Conservation (phyloP, 1,284 basidiomycete genomes). For the Malassezia caprae region DNA sequence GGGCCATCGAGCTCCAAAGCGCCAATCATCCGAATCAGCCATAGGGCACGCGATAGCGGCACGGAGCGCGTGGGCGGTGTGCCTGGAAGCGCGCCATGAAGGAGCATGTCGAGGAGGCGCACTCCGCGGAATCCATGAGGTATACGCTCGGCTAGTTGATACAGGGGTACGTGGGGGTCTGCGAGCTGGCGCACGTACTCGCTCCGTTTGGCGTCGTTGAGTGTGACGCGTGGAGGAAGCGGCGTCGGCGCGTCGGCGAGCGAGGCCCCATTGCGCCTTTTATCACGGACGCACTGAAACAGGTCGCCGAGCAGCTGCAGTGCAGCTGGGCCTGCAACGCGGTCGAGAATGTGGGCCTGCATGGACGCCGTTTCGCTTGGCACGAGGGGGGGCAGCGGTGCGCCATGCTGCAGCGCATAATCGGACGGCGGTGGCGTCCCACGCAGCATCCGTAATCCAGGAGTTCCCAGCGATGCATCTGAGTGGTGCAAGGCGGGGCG, state of each 20-base stretch:
- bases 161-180: constrained; percentile 73
- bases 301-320: constrained; percentile 21
- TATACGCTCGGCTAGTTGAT: constrained; percentile 74
- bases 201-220: constrained; percentile 76
- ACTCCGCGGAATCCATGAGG: constrained; percentile 87
- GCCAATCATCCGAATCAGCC: constrained; percentile 91
- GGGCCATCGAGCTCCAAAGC: constrained; percentile 61
- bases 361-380: constrained; percentile 54
- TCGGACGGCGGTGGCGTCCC: constrained; percentile 68
- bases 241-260: constrained; percentile 18
- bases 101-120: constrained; percentile 77
- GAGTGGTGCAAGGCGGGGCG: constrained; percentile 34
- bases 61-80: constrained; percentile 51
- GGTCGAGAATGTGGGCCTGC: constrained; percentile 53
- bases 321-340: constrained; percentile 46
- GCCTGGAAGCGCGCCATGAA: constrained; percentile 49
- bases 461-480: constrained; percentile 31
- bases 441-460: constrained; percentile 77
- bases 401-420: constrained; percentile 69
- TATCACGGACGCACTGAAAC: constrained; percentile 25
- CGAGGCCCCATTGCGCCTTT: constrained; percentile 17
- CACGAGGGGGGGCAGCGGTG: constrained; percentile 51
- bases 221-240: constrained; percentile 59
- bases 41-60: constrained; percentile 74
- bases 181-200: constrained; percentile 86